Evolutionary conservation across 495 filamentous ascomycete genomes (phyloP).

Genomic region (Ascobolus immersus): DNA sequence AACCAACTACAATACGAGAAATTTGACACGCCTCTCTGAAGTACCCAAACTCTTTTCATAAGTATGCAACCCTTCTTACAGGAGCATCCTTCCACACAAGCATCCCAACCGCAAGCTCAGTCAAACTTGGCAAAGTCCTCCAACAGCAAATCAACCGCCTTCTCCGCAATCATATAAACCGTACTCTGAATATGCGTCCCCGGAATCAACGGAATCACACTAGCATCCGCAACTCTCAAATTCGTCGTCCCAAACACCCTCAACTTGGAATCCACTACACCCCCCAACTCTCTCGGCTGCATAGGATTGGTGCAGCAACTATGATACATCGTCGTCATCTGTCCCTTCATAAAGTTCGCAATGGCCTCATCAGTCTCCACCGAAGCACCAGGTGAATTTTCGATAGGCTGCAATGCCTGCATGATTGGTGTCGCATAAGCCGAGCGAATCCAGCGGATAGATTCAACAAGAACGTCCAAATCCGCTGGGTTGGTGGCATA

Average conservation of each 20-base stretch:
- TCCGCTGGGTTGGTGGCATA: constrained; percentile 22
- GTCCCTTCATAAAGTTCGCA: constrained; percentile 10
- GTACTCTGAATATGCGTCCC: constrained; percentile 26
- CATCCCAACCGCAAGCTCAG: too few species aligned
- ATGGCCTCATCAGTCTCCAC: constrained; percentile 12
- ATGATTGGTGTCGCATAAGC: too few species aligned
- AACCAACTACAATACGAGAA: too few species aligned
- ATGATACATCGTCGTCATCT: constrained; percentile 18
- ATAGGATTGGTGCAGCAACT: constrained; percentile 22
- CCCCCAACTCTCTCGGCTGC: constrained; percentile 23
- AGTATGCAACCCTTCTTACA: too few species aligned
- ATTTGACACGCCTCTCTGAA: too few species aligned
- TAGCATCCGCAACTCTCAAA: constrained; percentile 29
- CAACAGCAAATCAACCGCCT: too few species aligned
- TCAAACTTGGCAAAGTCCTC: too few species aligned
- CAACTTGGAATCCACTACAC: constrained; percentile 21
- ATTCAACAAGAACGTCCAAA: constrained; percentile 18
- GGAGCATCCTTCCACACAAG: too few species aligned
- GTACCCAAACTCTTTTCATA: too few species aligned
- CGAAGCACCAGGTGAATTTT: constrained; percentile 10
- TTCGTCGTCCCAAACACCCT: constrained; percentile 25
- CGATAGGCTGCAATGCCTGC: constrained; percentile 15
- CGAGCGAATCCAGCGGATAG: too few species aligned
- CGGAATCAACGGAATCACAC: constrained; percentile 31
- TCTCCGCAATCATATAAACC: constrained; percentile 35